Base-by-base conservation (phyloP, 495 filamentous ascomycete genomes). In the Immersiella caudata region DNA sequence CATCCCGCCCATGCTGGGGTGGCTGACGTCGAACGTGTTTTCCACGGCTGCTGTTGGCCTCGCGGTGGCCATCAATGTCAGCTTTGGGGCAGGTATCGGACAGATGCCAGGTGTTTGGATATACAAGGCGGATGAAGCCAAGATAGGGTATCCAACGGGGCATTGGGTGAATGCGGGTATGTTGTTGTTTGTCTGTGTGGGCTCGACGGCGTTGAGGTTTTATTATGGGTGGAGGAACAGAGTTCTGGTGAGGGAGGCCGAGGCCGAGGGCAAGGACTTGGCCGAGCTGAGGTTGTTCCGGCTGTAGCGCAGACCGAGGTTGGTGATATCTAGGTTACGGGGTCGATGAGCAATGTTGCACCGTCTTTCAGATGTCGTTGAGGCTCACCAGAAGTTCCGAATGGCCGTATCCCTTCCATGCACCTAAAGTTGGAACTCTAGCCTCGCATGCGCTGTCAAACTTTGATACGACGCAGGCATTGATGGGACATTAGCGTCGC, bases 101-200 rank as follows among this genome's bases (percentile, higher is more conserved):
- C 88, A 91, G 73, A 90, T 91, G 25, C 86, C 86, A 0, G 89
- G 89, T 0, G 88, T 91, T 6, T 92, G 88, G 86, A 90, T 91
- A 51, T 92, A 91, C 75, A 89, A 88, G 69, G 78, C 81, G 0
- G 76, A 88, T 51, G 89, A 92, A 71, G 83, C 78, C 16, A 75
- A 77, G 36, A 73, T 55, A 5, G 89, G 89, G 0, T 92, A 88
- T 76, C 89, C 89, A 2, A 92, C 89, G 0, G 90, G 89, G 0
- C 88, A 84, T 62, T 85, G 80, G 80, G 78, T 76, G 9, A 84
- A 85, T 65, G 79, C 79, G 1, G 81, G 69, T 1, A 72, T 84
- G 59, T 63, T 84, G 22, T 76, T 83, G n/a, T 68, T 84, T 67
- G 82, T 83, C 0, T 70, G 77, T 0, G 70, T 67, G 0, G 80